A percentile compares a stretch with the other conserved stretches of the same genome.
phyloP scores from a whole-genome alignment of 2,329 filamentous ascomycete genomes.

The Aspergillus persii region DNA sequence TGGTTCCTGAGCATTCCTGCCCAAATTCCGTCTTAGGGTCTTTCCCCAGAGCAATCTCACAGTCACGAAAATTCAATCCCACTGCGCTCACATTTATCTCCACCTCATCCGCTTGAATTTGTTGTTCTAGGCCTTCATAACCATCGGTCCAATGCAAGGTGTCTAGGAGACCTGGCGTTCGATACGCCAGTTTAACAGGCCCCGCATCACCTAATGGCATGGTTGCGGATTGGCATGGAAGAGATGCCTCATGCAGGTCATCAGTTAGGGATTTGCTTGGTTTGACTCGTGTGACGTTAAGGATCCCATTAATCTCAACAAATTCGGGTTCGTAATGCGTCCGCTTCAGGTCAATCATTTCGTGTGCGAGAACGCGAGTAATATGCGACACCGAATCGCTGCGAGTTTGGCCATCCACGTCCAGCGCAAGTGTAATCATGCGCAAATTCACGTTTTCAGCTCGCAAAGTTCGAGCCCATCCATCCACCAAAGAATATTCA shows the following conservation, averaged over 20 bases:
- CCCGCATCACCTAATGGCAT: neutral
- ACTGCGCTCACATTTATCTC: neutral
- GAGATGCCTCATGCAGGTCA: neutral
- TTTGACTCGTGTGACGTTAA: neutral
- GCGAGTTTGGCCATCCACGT: neutral
- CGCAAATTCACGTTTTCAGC: neutral
- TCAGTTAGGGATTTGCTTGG: neutral
- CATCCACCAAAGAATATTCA: neutral
- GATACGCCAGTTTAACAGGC: neutral
- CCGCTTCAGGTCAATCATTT: neutral
- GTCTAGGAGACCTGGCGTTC: neutral
- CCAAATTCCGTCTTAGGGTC: neutral
- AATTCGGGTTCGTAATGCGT: neutral
- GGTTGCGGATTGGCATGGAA: neutral
- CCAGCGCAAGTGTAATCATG: neutral
- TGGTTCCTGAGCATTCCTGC: neutral
- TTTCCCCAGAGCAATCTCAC: neutral
- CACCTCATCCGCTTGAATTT: neutral
- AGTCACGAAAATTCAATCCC: neutral
- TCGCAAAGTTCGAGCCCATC: neutral
- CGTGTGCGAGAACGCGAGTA: neutral
- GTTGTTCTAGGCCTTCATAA: neutral
- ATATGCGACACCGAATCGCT: neutral
- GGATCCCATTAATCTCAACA: neutral
- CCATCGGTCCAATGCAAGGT: neutral